phyloP scores from a whole-genome alignment of 306 rosid species.

The Cicer arietinum region DNA sequence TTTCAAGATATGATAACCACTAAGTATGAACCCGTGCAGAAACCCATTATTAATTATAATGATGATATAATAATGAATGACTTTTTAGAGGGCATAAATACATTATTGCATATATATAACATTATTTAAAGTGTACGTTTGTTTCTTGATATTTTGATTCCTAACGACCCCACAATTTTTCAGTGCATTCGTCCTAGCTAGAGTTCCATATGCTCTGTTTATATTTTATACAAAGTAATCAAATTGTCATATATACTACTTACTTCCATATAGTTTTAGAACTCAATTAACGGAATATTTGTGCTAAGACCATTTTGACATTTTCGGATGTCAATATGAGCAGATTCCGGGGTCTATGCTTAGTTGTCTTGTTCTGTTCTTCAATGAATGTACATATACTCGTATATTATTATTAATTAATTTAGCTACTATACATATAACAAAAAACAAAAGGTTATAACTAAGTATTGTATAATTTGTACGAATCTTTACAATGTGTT shows the following conservation, averaged over 20 bases:
- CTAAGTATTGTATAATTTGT: constrained; percentile 11
- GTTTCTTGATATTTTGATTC: constrained; percentile 47
- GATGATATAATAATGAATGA: constrained; percentile 44
- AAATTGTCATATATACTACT: not conserved
- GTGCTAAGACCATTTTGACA: constrained; percentile 32
- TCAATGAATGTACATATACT: not conserved
- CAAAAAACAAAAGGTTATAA: not conserved
- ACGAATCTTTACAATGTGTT: constrained; percentile 47
- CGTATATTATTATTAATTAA: not conserved
- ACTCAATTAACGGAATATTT: not conserved
- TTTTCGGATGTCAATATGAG: constrained; percentile 17
- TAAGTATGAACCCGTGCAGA: constrained; percentile 50
- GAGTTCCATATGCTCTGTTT: constrained; percentile 43
- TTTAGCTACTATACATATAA: not conserved
- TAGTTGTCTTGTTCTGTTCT: constrained; percentile 36
- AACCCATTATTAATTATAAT: constrained; percentile 41
- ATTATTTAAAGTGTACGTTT: constrained; percentile 44
- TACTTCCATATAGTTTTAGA: constrained; percentile 1
- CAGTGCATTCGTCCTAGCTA: constrained; percentile 54
- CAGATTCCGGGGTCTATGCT: constrained; percentile 35
- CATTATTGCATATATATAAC: constrained; percentile 29
- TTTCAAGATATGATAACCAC: constrained; percentile 44
- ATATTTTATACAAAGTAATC: not conserved
- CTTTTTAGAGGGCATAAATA: constrained; percentile 46
- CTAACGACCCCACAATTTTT: constrained; percentile 54